Base-by-base conservation (phyloP, 495 filamentous ascomycete species). In the Neurospora terricola region DNA sequence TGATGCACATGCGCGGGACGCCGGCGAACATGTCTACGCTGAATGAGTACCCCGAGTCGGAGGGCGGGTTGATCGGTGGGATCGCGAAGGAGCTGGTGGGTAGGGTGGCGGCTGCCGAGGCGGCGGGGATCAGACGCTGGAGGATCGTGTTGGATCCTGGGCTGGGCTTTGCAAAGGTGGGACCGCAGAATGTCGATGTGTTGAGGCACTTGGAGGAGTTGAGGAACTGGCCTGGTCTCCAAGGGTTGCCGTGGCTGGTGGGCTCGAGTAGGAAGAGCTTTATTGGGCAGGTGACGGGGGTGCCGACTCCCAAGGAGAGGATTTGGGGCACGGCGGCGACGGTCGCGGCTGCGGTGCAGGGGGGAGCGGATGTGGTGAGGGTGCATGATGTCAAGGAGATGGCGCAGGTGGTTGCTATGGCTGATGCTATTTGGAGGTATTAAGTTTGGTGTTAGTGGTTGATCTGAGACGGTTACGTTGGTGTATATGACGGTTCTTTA, bases 1-100 rank as follows among this genome's bases (percentile, higher is more conserved):
- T 99, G 34, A 97, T 96, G 94, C 96, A 99, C 81, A 97, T 95
- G 91, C 93, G 96, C 76, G 96, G 96, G 38, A 91, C 88, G 4
- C 93, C 96, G 0, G 84, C 86, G 34, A 98, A 92, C 5, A 99
- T 98, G 96, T 90, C 84, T 45, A 80, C 80, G 4, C 81, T 92
- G 9, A 87, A 87, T 38, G 78, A 86, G 10, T 98, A 98, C 80
- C 93, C 93, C 0, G 76, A 85, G 38, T 9, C 45, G 6, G 71
- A 77, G n/a, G 80, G 76, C 10, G 94, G 94, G 0, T 81, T 97
- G 9, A 86, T 97, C n/a, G 77, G 82, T 5, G 90, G 88, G 27
- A 88, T 98, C 0, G 88, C 84, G 18, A 71, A 77, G 18, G 96
- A 98, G 78, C 86, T 99, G 6, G 84, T 86, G 5, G 85, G 76